phyloP scores from a whole-genome alignment of 1,284 basidiomycete species.

The Leccinum cinnamomeum region DNA sequence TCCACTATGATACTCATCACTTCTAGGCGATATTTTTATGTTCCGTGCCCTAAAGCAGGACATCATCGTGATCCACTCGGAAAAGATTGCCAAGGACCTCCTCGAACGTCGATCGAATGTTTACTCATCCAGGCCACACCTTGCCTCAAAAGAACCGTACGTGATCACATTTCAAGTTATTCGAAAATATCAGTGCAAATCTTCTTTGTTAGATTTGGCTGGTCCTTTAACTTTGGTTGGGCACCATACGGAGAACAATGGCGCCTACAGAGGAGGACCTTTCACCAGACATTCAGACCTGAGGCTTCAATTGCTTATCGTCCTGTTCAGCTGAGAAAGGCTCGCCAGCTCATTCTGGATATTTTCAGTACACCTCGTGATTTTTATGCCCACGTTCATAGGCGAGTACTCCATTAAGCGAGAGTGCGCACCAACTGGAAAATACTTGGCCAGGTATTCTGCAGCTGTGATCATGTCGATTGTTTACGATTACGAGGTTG shows the following conservation, averaged over 20 bases:
- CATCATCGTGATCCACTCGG: conserved; percentile 25
- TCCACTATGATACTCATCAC: neutral
- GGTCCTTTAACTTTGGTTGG: conserved; percentile 26
- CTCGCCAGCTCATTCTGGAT: conserved; percentile 19
- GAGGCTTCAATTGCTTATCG: conserved; percentile 20
- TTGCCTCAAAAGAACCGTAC: conserved; percentile 27
- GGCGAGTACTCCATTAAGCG: neutral
- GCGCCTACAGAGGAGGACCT: conserved; percentile 27
- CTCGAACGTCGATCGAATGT: conserved; percentile 25
- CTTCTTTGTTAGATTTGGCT: conserved; percentile 25
- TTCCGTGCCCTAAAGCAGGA: conserved; percentile 25
- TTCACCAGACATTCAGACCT: conserved; percentile 30
- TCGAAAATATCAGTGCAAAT: neutral
- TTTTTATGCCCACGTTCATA: conserved; percentile 23
- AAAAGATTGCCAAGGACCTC: conserved; percentile 27
- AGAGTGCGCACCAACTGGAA: neutral
- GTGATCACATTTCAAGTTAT: neutral
- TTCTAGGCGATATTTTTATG: conserved; percentile 25
- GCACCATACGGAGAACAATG: conserved; percentile 23
- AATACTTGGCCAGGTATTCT: conserved; percentile 17
- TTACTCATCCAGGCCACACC: conserved; percentile 30
- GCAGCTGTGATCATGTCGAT: conserved; percentile 25
- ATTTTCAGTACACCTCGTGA: conserved; percentile 20
- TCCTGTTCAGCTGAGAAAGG: conserved; percentile 26
- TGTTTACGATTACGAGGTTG: conserved; percentile 29